These are phyloP conservation scores for Cladosporium oxysporum DNA, from an alignment of 2,329 filamentous ascomycete species.

Conservation along the genomic window DNA sequence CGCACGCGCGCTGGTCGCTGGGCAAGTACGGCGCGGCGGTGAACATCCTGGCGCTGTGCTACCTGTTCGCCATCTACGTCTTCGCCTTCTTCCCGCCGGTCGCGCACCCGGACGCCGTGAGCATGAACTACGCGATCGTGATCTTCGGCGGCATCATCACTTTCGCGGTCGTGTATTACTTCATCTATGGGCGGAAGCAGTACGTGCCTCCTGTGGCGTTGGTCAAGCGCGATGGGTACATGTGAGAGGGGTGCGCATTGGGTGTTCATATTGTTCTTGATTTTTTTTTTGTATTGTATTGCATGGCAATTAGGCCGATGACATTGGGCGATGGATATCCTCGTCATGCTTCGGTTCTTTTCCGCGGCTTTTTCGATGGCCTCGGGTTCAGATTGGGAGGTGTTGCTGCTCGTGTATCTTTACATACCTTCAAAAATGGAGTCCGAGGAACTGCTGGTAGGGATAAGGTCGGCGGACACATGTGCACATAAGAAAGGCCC, in stretches of 20 bases:
- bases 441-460: too few relatives aligned
- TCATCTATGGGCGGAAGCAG: slow-evolving; percentile 37
- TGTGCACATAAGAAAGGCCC: too few relatives aligned
- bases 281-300: neutral
- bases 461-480: too few relatives aligned
- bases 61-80: slow-evolving; percentile 57
- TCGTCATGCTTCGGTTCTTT: neutral
- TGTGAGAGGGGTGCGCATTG: neutral
- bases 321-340: too few relatives aligned
- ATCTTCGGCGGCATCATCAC: slow-evolving; percentile 43
- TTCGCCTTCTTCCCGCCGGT: slow-evolving; percentile 54
- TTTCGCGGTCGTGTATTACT: slow-evolving; percentile 41
- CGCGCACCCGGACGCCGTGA: slow-evolving; percentile 34
- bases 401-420: neutral
- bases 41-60: slow-evolving; percentile 56
- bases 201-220: slow-evolving; percentile 38
- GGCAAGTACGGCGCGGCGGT: slow-evolving; percentile 55
- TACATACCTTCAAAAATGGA: neutral
- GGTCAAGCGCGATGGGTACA: slow-evolving; percentile 26
- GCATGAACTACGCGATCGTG: slow-evolving; percentile 48
- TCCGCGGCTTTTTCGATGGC: neutral
- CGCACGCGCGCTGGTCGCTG: slow-evolving; percentile 56
- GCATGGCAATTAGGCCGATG: neutral
- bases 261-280: neutral
- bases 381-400: neutral